Percentiles rank a stretch among this genome's conserved stretches.
Evolutionary conservation across 345 rosid genomes (phyloP).

Genomic region (Eutrema heterophyllum): DNA sequence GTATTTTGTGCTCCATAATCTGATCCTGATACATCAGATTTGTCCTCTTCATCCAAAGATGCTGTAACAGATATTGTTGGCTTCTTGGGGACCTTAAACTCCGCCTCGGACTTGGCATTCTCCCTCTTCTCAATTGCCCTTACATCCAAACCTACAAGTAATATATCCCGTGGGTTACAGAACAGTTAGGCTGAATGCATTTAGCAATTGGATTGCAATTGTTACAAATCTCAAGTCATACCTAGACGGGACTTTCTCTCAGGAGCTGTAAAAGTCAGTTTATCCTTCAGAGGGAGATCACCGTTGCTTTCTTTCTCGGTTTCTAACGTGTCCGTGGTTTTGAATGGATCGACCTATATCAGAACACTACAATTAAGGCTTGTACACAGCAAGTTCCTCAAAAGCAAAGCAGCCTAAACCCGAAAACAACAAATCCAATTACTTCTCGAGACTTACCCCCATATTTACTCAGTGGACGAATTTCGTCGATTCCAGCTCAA

Average conservation of each 20-base stretch:
- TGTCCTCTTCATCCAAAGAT: conserved; percentile 56
- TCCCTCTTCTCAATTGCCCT: conserved; percentile 49
- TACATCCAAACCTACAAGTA: conserved; percentile 36
- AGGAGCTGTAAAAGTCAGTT: conserved; percentile 47
- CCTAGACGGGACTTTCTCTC: conserved; percentile 49
- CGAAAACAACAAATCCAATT: background rate
- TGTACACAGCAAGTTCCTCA: background rate
- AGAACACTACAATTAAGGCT: background rate
- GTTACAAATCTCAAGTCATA: conserved; percentile 7
- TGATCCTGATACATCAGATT: conserved; percentile 22
- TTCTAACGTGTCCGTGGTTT: conserved; percentile 30
- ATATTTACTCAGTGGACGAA: background rate
- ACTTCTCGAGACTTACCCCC: conserved; percentile 19
- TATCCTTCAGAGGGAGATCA: conserved; percentile 44
- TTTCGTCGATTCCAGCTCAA: conserved; percentile 6
- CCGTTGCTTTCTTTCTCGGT: conserved; percentile 34
- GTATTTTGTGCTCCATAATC: conserved; percentile 30
- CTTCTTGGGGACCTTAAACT: conserved; percentile 63
- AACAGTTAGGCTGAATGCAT: background rate
- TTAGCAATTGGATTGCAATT: background rate
- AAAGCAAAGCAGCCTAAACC: background rate
- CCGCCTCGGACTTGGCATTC: conserved; percentile 31
- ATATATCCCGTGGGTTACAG: background rate
- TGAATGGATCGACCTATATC: conserved; percentile 36
- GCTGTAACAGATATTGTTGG: conserved; percentile 41